These are phyloP conservation scores for Solanum appendiculatum DNA, from an alignment of 257 asterid genomes.

Conservation along the genomic window DNA sequence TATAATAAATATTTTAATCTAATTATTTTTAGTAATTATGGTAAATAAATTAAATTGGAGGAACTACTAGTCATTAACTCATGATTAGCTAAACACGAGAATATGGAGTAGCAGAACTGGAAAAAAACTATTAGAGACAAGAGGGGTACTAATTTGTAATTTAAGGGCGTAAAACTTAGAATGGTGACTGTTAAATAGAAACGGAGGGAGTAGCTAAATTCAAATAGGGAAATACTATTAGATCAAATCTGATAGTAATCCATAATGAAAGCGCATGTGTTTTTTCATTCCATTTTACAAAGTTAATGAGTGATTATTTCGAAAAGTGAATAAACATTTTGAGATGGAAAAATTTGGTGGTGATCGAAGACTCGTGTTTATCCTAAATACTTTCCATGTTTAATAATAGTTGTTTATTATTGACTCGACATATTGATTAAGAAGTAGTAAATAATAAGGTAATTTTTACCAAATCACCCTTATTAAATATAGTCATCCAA, in stretches of 20 bases:
- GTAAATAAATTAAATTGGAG: neutral
- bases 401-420: too few species aligned
- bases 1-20: neutral
- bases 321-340: neutral
- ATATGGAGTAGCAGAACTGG: neutral
- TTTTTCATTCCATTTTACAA: neutral
- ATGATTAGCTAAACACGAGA: neutral
- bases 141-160: too few species aligned
- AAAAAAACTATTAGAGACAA: neutral
- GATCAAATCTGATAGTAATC: neutral
- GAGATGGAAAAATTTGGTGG: neutral
- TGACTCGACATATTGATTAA: too few species aligned
- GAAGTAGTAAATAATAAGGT: too few species aligned
- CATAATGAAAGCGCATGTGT: neutral
- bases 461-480: too few species aligned
- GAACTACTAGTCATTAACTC: neutral
- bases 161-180: too few species aligned
- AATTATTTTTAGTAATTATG: neutral
- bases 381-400: too few species aligned
- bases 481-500: too few species aligned
- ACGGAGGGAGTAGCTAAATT: too few species aligned
- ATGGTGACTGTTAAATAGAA: too few species aligned
- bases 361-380: neutral
- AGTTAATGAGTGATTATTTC: neutral
- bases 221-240: neutral